Evolutionary conservation across 768 basidiomycete genomes (phyloP).

Genomic region (Boletus barrowsii): DNA sequence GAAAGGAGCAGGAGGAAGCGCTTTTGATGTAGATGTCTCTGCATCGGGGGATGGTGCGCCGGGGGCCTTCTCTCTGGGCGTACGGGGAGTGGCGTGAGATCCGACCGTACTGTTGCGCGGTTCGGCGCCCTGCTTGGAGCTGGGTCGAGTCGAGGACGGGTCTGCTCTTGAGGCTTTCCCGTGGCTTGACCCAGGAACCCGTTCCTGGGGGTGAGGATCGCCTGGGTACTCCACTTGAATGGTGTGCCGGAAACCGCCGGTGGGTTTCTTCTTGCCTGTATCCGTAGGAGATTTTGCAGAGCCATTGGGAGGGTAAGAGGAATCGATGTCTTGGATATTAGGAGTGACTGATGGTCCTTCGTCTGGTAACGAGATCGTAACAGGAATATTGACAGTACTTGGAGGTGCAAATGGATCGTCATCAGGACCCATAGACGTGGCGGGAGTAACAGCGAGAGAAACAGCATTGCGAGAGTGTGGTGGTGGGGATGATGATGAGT

Average conservation of each 20-base stretch:
- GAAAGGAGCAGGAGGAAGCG: conserved; percentile 29
- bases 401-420: conserved; percentile 74
- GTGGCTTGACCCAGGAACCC: conserved; percentile 16
- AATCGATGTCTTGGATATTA: conserved; percentile 17
- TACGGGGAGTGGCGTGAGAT: conserved; percentile 2
- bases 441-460: conserved; percentile 43
- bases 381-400: conserved; percentile 26
- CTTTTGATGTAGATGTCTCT: conserved; percentile 21
- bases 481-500: conserved; percentile 36
- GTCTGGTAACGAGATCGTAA: conserved; percentile 29
- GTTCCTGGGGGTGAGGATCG: conserved; percentile 39
- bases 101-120: conserved; percentile 16
- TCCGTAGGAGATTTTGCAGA: conserved; percentile 39
- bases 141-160: conserved; percentile 3
- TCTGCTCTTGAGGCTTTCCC: conserved; percentile 21
- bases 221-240: conserved; percentile 92
- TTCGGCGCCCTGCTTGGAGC: conserved; percentile 13
- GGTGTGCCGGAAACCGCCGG: conserved; percentile 72
- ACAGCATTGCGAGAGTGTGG: conserved; percentile 38
- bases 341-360: conserved; percentile 18
- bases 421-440: conserved; percentile 40
- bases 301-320: conserved; percentile 21
- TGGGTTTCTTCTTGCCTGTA: conserved; percentile 44
- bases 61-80: conserved; percentile 17
- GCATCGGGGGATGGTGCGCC: conserved; percentile 10